A percentile compares a stretch with the other conserved stretches of the same genome.
Conservation (phyloP, 2,329 filamentous ascomycete species). For the Botrytis paeoniae region DNA sequence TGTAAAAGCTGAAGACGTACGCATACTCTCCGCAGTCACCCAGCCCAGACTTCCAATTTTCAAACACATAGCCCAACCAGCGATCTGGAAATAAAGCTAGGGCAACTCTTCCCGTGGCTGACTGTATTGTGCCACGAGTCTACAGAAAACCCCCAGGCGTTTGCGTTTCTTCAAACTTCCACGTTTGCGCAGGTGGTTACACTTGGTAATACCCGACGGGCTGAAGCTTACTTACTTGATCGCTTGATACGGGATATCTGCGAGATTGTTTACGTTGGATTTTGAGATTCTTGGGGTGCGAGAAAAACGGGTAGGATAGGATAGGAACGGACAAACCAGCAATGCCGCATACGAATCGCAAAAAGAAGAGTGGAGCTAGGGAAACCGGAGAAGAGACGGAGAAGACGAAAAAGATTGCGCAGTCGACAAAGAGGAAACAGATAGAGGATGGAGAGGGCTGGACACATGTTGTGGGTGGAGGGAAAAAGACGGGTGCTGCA, state of each 20-base stretch:
- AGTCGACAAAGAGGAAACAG: slow-evolving; percentile 33
- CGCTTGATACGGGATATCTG: neutral
- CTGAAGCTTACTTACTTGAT: neutral
- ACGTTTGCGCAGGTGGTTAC: neutral
- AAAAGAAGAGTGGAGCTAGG: slow-evolving; percentile 26
- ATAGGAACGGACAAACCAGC: neutral
- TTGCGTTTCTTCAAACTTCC: neutral
- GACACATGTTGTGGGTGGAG: slow-evolving; percentile 35
- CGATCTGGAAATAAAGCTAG: neutral
- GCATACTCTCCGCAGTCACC: neutral
- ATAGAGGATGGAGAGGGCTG: slow-evolving; percentile 37
- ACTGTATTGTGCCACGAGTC: neutral
- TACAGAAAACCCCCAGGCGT: neutral
- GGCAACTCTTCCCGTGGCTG: neutral
- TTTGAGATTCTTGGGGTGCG: neutral
- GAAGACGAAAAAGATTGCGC: slow-evolving; percentile 24
- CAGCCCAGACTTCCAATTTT: neutral
- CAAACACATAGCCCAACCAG: neutral
- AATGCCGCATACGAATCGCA: slow-evolving; percentile 35
- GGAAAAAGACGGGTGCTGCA: slow-evolving; percentile 18
- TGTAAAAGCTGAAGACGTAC: neutral
- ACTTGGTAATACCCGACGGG: neutral
- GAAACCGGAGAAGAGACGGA: neutral
- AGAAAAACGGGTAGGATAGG: neutral
- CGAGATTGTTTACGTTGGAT: slow-evolving; percentile 5